Evolutionary conservation across 768 basidiomycete genomes (phyloP).

Genomic region (Peribolospora baueri): DNA sequence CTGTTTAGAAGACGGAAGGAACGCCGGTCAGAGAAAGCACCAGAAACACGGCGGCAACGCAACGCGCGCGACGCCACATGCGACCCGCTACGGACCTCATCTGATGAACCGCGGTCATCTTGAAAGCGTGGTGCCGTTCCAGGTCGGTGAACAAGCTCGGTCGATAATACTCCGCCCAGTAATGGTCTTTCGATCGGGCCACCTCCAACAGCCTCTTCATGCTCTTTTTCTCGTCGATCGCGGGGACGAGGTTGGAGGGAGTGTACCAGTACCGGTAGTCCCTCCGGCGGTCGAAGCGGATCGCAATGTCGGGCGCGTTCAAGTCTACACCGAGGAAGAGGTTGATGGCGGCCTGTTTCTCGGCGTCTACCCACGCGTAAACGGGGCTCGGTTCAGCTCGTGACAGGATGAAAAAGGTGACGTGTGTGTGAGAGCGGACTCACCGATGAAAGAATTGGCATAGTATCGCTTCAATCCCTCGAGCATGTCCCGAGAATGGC

Average conservation of each 20-base stretch:
- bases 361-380: conserved; percentile 38
- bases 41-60: conserved; percentile 19
- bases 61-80: neutral
- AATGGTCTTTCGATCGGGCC: conserved; percentile 33
- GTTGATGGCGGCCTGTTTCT: conserved; percentile 92
- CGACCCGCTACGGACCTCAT: neutral
- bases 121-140: conserved; percentile 70
- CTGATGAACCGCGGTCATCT: conserved; percentile 59
- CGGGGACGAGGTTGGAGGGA: conserved; percentile 34
- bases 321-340: conserved; percentile 60
- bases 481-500: conserved; percentile 84
- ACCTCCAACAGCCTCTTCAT: conserved; percentile 36
- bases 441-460: conserved; percentile 73
- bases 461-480: conserved; percentile 88
- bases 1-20: neutral
- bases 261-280: conserved; percentile 73
- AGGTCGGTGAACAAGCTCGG: conserved; percentile 61
- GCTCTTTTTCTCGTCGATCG: conserved; percentile 44
- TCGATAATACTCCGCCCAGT: conserved; percentile 73
- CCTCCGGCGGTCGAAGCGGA: conserved; percentile 27
- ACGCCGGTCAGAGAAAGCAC: neutral
- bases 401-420: neutral
- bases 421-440: conserved; percentile 2
- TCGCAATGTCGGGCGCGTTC: conserved; percentile 7
- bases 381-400: neutral